Percentiles rank a stretch among this genome's conserved stretches.
These are phyloP conservation scores for Meyerozyma carpophila DNA, from an alignment of 1,139 yeast species.

Conservation along the genomic window DNA sequence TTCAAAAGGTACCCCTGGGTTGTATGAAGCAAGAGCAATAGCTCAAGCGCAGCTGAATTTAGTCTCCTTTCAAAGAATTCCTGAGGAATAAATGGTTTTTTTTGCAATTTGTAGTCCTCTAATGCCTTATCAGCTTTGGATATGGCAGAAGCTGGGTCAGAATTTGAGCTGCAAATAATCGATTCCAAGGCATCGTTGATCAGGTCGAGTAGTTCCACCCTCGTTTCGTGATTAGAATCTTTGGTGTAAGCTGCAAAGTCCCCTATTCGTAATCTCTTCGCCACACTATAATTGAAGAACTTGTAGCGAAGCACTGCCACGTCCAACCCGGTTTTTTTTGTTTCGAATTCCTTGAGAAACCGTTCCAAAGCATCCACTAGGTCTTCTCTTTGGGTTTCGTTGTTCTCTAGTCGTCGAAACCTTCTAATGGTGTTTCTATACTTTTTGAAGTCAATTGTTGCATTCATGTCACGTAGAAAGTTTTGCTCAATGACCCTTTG, in stretches of 20 bases:
- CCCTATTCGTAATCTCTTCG: neutral
- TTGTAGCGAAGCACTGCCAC: neutral
- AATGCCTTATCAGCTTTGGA: neutral
- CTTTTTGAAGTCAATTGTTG: constrained; percentile 6
- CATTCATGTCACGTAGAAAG: constrained; percentile 18
- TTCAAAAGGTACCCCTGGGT: neutral
- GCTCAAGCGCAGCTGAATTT: neutral
- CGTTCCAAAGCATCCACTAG: neutral
- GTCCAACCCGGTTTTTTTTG: neutral
- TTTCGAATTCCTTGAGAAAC: neutral
- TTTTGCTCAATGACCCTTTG: constrained; percentile 11
- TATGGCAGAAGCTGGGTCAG: neutral
- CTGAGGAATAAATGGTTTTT: neutral
- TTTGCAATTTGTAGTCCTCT: neutral
- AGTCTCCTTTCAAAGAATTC: neutral
- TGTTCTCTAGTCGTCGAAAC: neutral
- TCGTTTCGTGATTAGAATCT: neutral
- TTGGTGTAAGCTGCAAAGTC: neutral
- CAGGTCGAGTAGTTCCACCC: neutral
- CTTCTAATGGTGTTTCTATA: neutral
- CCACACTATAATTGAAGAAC: neutral
- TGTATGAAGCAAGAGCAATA: neutral
- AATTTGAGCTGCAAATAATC: neutral
- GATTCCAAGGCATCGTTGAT: neutral
- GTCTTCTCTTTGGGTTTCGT: neutral